phyloP scores from a whole-genome alignment of 2,329 filamentous ascomycete genomes.

The Fusarium penzigii region DNA sequence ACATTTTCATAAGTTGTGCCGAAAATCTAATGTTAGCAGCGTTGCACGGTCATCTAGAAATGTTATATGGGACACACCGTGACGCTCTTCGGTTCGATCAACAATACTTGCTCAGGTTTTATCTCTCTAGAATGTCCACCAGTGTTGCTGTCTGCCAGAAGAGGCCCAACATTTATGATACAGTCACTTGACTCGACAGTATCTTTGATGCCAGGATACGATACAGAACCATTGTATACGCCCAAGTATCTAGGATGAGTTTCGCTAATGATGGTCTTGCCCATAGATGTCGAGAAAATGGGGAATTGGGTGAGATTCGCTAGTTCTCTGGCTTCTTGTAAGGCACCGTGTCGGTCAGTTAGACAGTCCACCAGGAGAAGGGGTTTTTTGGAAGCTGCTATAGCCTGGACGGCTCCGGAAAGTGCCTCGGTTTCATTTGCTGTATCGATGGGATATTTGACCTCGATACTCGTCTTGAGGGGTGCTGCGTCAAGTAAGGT shows the following conservation, averaged over 20 bases:
- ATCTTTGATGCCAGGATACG: constrained; percentile 8
- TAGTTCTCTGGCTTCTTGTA: constrained; percentile 1
- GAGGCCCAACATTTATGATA: constrained; percentile 8
- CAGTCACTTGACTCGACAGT: constrained; percentile 10
- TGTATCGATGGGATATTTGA: not conserved
- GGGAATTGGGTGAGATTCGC: constrained; percentile 1
- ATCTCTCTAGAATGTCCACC: constrained; percentile 12
- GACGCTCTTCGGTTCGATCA: constrained; percentile 5
- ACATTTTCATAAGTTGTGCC: not conserved
- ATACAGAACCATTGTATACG: constrained; percentile 10
- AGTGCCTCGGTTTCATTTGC: not conserved
- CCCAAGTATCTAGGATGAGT: constrained; percentile 6
- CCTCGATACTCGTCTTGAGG: not conserved
- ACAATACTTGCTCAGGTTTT: not conserved
- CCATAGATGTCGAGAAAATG: constrained; percentile 10
- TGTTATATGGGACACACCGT: constrained; percentile 1
- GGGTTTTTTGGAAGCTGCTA: not conserved
- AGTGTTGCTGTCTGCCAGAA: constrained; percentile 10
- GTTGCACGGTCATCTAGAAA: not conserved
- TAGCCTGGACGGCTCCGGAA: not conserved
- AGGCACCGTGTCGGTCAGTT: constrained; percentile 3
- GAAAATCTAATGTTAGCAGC: not conserved
- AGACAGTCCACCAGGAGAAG: constrained; percentile 7
- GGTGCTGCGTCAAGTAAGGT: not conserved
- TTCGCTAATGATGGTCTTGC: constrained; percentile 8